Evolutionary conservation across 768 basidiomycete genomes (phyloP).

Genomic region (Lactarius vividus): DNA sequence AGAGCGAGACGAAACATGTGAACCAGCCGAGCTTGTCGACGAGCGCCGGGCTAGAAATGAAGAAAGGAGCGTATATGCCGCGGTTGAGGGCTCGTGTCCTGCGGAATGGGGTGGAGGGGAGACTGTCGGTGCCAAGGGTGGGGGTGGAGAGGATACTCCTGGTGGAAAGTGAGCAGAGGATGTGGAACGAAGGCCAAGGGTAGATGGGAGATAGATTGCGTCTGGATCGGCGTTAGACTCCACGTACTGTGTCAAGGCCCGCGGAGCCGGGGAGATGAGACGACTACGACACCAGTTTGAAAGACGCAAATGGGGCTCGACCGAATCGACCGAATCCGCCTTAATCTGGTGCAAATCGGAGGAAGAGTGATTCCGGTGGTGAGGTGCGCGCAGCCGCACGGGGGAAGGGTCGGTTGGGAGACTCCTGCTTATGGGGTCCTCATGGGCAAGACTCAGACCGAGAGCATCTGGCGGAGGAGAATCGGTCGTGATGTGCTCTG

Average conservation of each 20-base stretch:
- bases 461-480: constrained; percentile 11
- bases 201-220: constrained; percentile 63
- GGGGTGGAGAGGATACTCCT: constrained; percentile 23
- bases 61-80: constrained; percentile 62
- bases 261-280: constrained; percentile 65
- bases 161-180: constrained; percentile 27
- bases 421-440: constrained; percentile 33
- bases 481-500: constrained; percentile 12
- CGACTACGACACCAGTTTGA: constrained; percentile 50
- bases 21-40: constrained; percentile 23
- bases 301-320: constrained; percentile 47
- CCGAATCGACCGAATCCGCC: not conserved
- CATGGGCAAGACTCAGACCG: constrained; percentile 12
- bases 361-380: constrained; percentile 17
- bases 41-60: constrained; percentile 42
- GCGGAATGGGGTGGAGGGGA: constrained; percentile 10
- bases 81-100: constrained; percentile 38
- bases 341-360: constrained; percentile 13
- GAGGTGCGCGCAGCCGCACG: constrained; percentile 12
- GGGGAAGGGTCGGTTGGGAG: constrained; percentile 30
- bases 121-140: not conserved
- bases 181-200: constrained; percentile 55
- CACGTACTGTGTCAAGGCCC: constrained; percentile 73
- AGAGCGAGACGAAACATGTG: constrained; percentile 7
- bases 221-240: constrained; percentile 53